Percentiles rank a stretch among this genome's conserved stretches.
These are phyloP conservation scores for Barnettozyma populi DNA, from an alignment of 805 yeast species.

Conservation along the genomic window DNA sequence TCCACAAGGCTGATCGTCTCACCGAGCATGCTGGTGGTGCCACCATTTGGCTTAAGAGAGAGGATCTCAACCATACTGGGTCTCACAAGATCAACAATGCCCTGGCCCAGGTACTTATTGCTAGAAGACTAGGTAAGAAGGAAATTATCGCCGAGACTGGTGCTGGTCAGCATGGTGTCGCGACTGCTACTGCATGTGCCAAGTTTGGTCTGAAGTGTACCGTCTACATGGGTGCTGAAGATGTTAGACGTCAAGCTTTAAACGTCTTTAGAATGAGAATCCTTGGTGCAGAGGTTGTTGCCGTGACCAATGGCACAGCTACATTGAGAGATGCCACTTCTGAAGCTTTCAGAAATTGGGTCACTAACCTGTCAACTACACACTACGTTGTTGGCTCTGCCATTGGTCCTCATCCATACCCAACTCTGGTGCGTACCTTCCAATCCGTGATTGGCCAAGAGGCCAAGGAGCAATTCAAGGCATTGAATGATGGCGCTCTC, in stretches of 20 bases:
- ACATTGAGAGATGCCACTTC: slow-evolving; percentile 97
- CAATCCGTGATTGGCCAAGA: slow-evolving; percentile 96
- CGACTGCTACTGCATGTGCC: slow-evolving; percentile 90
- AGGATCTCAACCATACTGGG: slow-evolving; percentile 88
- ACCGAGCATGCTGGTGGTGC: slow-evolving; percentile 92
- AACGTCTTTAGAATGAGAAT: slow-evolving; percentile 97
- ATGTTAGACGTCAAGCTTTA: slow-evolving; percentile 95
- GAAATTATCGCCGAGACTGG: slow-evolving; percentile 86
- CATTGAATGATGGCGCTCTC: slow-evolving; percentile 70
- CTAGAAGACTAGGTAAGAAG: slow-evolving; percentile 71
- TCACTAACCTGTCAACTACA: slow-evolving; percentile 74
- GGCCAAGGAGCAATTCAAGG: slow-evolving; percentile 84
- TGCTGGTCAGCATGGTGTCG: slow-evolving; percentile 93
- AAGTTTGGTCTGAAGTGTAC: slow-evolving; percentile 90
- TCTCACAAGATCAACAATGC: slow-evolving; percentile 86
- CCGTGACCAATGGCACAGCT: slow-evolving; percentile 91
- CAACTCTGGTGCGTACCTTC: slow-evolving; percentile 96
- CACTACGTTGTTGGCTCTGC: slow-evolving; percentile 98
- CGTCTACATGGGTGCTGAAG: slow-evolving; percentile 99
- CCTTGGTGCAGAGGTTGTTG: slow-evolving; percentile 90
- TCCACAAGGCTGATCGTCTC: slow-evolving; percentile 87
- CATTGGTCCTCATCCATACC: slow-evolving; percentile 99
- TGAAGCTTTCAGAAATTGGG: slow-evolving; percentile 97
- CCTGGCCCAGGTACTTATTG: slow-evolving; percentile 73
- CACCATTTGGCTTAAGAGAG: slow-evolving; percentile 96